Evolutionary conservation across 805 yeast genomes (phyloP).

Genomic region (Monosporozyma siamensis): DNA sequence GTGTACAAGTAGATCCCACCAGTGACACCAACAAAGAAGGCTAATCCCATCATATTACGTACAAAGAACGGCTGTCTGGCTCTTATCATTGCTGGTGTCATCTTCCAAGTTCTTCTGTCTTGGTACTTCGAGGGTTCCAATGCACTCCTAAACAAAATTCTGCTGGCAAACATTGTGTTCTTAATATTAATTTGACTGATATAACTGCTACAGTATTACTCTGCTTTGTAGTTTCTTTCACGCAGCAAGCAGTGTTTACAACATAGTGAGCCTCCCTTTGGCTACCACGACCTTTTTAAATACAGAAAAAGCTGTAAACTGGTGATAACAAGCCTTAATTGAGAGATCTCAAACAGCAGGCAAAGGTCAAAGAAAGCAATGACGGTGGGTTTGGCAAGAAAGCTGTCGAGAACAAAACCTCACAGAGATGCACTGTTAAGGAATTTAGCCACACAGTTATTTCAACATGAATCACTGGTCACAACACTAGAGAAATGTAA

Average conservation of each 20-base stretch:
- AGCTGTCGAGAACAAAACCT: slow-evolving; percentile 35
- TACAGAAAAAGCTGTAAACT: too few species aligned
- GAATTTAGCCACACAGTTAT: slow-evolving; percentile 56
- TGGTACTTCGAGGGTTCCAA: slow-evolving; percentile 37
- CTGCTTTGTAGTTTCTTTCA: too few species aligned
- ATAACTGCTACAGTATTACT: not conserved
- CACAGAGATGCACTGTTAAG: slow-evolving; percentile 50
- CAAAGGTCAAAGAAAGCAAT: too few species aligned
- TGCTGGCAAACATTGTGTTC: not conserved
- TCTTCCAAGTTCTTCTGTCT: slow-evolving; percentile 64
- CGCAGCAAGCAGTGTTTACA: too few species aligned
- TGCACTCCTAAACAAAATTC: not conserved
- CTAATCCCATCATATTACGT: slow-evolving; percentile 59
- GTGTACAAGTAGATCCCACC: slow-evolving; percentile 59
- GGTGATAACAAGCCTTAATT: too few species aligned
- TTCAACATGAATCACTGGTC: slow-evolving; percentile 60
- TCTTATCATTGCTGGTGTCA: slow-evolving; percentile 89
- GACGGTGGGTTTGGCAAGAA: slow-evolving; percentile 28
- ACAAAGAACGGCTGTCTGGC: slow-evolving; percentile 83
- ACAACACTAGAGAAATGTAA: slow-evolving; percentile 73
- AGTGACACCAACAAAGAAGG: slow-evolving; percentile 52
- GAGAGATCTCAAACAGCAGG: too few species aligned
- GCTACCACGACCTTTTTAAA: too few species aligned
- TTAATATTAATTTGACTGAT: not conserved
- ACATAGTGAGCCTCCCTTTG: too few species aligned